phyloP scores from a whole-genome alignment of 306 rosid species.

The Prinsepia uniflora region DNA sequence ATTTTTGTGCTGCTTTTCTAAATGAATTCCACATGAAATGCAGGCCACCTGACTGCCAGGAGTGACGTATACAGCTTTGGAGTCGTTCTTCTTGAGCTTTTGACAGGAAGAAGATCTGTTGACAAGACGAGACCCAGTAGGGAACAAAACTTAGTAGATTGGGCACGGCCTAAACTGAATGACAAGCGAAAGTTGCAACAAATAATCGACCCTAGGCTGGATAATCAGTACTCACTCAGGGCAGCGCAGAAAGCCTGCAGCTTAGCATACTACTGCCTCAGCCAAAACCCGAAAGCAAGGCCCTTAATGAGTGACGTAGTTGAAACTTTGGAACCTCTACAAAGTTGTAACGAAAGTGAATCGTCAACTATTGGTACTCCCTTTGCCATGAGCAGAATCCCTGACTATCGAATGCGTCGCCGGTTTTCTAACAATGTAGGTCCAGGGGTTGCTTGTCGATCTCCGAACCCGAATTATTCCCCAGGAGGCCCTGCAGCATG shows the following conservation, averaged over 20 bases:
- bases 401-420: conserved; percentile 64
- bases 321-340: conserved; percentile 93
- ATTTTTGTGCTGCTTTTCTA: conserved; percentile 8
- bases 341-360: conserved; percentile 63
- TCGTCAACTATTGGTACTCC: conserved; percentile 47
- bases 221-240: conserved; percentile 83
- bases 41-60: conserved; percentile 98
- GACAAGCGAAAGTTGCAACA: conserved; percentile 97
- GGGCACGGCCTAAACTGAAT: conserved; percentile 98
- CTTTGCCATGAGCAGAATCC: conserved; percentile 59
- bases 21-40: conserved; percentile 31
- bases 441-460: conserved; percentile 73
- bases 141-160: conserved; percentile 97
- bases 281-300: conserved; percentile 98
- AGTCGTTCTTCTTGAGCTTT: conserved; percentile 95
- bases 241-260: conserved; percentile 99
- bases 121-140: conserved; percentile 93
- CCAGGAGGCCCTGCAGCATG: conserved; percentile 77
- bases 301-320: conserved; percentile 99
- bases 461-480: conserved; percentile 85
- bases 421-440: conserved; percentile 74
- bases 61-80: conserved; percentile 99
- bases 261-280: conserved; percentile 94
- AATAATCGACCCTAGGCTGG: conserved; percentile 91
- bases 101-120: conserved; percentile 89